phyloP scores from a whole-genome alignment of 169 alveolate genomes.

The Plasmodium adleri region DNA sequence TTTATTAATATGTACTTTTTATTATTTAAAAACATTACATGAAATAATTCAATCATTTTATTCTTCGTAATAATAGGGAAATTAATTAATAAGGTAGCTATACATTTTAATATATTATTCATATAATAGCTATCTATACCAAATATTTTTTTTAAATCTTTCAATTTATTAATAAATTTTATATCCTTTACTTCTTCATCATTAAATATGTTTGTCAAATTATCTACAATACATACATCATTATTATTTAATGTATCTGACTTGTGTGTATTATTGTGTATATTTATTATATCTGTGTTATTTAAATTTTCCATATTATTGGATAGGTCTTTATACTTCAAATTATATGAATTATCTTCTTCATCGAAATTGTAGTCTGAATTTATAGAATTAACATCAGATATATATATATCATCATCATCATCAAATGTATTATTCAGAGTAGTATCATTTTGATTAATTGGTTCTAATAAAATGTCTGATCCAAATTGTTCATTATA shows the following conservation, averaged over 20 bases:
- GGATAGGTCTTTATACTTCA: no score
- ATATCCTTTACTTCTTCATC: conserved; percentile 14
- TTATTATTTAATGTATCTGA: neutral
- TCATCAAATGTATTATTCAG: neutral
- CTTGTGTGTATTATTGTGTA: no score
- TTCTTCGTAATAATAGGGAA: conserved; percentile 52
- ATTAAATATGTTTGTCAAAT: neutral
- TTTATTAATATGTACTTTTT: conserved; percentile 17
- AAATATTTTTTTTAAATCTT: conserved; percentile 34
- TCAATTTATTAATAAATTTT: conserved; percentile 23
- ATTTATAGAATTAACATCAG: conserved; percentile 20
- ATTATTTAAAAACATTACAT: conserved; percentile 29
- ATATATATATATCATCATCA: neutral
- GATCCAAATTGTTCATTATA: neutral
- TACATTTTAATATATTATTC: conserved; percentile 44
- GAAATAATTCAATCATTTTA: conserved; percentile 33
- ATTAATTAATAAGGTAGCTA: conserved; percentile 31
- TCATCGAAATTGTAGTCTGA: conserved; percentile 9
- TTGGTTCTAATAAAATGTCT: neutral
- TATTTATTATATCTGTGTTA: no score
- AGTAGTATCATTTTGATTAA: neutral
- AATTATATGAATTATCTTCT: neutral
- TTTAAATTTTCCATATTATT: no score
- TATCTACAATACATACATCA: neutral
- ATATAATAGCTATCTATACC: conserved; percentile 21